Evolutionary conservation across 495 filamentous ascomycete genomes (phyloP), one percentile per base, ranked within the genome.

Genomic region (Penicillium maclennaniae): DNA sequence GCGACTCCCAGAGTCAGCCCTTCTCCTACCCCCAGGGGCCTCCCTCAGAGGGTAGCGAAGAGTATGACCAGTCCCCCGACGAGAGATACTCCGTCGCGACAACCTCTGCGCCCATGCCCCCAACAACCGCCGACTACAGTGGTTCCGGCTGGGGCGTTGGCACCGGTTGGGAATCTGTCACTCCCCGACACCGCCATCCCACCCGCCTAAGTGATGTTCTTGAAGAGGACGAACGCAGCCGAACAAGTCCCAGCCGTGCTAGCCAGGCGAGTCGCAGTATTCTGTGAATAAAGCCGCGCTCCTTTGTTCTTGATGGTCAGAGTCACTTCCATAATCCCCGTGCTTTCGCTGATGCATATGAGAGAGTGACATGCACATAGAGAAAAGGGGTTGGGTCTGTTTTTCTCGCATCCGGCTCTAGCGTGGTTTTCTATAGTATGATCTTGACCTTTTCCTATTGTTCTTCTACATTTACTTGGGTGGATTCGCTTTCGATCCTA

Each of bases 181-280:
- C 91, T 48, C 83, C 87, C n/a, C 78, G 92, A 44, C 93, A 97
- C 72, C 92, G 96, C 62, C 93, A 97, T 71, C 92, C 92, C 0
- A 97, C 92, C 3, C 77, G 93, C 47, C 72, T 98, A 51, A 97
- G 93, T 65, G 93, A 98, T 75, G 92, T 98, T 10, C 78, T 93
- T 9, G 93, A 98, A 45, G 79, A 82, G 51, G 79, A 83, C 54
- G 79, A 83, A 58, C 73, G 71, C 48, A 83, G 81, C 52, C 70
- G 82, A 39, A 83, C 81, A 34, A 85, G 74, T 56, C 76, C 77
- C 6, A 80, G 78, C 55, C 75, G 79, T 41, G 81, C 81, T 17
- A 83, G 81, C 44, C 59, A 65, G 43, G 69, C 68, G 1, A 72
- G 69, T 41, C 66, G 70, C 37, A 70, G 73, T 57, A 54, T 73